These are phyloP conservation scores for Blastocystis sp. DNA, from an alignment of 352 stramenopile genomes.

Conservation along the genomic window DNA sequence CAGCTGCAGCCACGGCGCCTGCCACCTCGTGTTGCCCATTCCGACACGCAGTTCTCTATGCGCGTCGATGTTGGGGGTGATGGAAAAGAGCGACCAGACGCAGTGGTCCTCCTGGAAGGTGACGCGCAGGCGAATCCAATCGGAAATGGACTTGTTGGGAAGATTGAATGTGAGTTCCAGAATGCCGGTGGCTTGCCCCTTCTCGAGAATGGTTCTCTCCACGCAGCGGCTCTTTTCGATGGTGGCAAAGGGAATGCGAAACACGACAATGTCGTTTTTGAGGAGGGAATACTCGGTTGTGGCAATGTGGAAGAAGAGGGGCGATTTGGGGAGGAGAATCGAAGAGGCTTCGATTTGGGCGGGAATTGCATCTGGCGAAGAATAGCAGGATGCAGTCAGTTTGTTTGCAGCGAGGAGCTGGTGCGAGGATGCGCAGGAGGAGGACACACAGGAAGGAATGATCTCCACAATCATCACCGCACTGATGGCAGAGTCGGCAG, in stretches of 20 bases:
- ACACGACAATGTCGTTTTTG: neutral
- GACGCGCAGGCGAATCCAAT: neutral
- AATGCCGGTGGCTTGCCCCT: neutral
- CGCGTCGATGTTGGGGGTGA: neutral
- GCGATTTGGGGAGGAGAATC: constrained; percentile 9
- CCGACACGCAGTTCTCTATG: neutral
- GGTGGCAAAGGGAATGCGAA: constrained; percentile 12
- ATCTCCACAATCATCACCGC: constrained; percentile 1
- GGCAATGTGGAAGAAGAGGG: neutral
- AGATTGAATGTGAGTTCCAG: constrained; percentile 5
- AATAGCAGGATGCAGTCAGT: neutral
- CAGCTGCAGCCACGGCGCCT: constrained; percentile 16
- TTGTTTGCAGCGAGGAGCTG: neutral
- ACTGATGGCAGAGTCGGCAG: neutral
- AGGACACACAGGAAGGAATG: neutral
- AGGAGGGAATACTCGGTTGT: neutral
- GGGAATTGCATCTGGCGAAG: neutral
- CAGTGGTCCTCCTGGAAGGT: neutral
- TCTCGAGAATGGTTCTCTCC: neutral
- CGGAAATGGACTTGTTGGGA: neutral
- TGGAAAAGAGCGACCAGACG: neutral
- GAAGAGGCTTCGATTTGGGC: neutral
- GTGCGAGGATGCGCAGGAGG: neutral
- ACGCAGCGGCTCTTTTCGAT: neutral
- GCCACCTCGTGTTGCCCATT: neutral